Base-by-base conservation (phyloP, 306 rosid species). In the Arachis stenosperma region DNA sequence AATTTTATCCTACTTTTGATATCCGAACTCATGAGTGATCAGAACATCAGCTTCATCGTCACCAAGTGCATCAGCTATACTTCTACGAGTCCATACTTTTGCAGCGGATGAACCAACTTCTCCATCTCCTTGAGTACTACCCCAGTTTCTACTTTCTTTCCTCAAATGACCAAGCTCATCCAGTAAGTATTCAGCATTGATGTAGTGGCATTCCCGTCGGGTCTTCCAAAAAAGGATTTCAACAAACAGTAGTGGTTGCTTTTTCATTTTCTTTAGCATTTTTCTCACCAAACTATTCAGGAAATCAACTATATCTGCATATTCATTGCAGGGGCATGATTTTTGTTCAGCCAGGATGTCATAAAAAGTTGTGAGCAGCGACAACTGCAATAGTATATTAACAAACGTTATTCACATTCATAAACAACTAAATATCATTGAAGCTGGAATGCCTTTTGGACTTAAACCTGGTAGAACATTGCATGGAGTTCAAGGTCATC, bases 61-160 rank as follows among this genome's bases (percentile, higher is more conserved):
- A 83, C 98, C 97, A 67, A 94, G 98, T 82, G 98, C 97, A 75
- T 94, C 98, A 71, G 96, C 96, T 69, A 91, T 78, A 86, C 85
- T 89, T 78, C 91, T 85, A 52, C 67, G 70, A 15, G 80, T 84
- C 90, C 90, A 86, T 40, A 29, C 71, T 53, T 86, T 84, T 42
- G 53, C 88, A 33, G 58, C 81, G 53, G 91, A 86, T 53, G 83
- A 85, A 75, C 87, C 84, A 62, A 57, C 56, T 54, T 82, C 91
- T 62, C 76, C 84, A 78, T 79, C 80, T 62, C 69, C 83, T 6
- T 70, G 74, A 71, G 75, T 58, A 63, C 51, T 76, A 76, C 76
- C 86, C 96, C 89, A 82, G 30, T 72, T 84, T 65, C 54, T 76
- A 75, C 75, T 82, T 74, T 81, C 87, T 58, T 86, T 86, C 84